Evolutionary conservation across 129 eudicot genomes (phyloP).

Genomic region (Lonicera japonica): DNA sequence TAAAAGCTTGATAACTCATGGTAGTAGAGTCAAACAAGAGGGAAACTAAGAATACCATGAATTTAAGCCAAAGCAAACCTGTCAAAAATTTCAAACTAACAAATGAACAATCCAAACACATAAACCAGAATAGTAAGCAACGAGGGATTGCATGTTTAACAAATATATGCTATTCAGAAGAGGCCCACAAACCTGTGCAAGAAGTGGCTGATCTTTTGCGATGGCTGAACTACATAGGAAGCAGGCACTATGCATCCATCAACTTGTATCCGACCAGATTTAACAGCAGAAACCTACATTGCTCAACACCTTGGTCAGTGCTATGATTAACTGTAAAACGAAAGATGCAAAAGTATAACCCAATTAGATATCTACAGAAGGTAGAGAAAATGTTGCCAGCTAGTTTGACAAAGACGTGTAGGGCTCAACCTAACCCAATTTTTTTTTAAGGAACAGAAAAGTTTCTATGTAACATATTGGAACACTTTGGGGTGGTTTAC

Average conservation of each 20-base stretch:
- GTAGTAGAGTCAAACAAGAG: not conserved
- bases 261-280: conserved; percentile 90
- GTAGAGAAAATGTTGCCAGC: too few relatives aligned
- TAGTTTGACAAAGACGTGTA: too few relatives aligned
- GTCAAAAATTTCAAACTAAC: not conserved
- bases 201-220: conserved; percentile 96
- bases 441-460: too few relatives aligned
- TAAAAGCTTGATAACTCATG: conserved; percentile 20
- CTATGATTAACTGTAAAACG: too few relatives aligned
- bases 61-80: too few relatives aligned
- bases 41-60: not conserved
- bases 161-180: too few relatives aligned
- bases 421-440: too few relatives aligned
- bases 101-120: not conserved
- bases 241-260: conserved; percentile 69
- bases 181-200: conserved; percentile 62
- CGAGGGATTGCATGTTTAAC: not conserved
- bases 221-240: conserved; percentile 65
- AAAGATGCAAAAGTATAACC: too few relatives aligned
- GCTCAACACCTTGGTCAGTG: not conserved
- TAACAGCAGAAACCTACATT: conserved; percentile 77
- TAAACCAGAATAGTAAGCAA: not conserved
- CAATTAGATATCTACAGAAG: too few relatives aligned
- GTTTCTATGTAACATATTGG: too few relatives aligned
- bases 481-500: too few relatives aligned